A percentile compares a stretch with the other conserved stretches of the same genome.
Conservation (phyloP, 2,329 filamentous ascomycete genomes). For the Aspergillus sp. region DNA sequence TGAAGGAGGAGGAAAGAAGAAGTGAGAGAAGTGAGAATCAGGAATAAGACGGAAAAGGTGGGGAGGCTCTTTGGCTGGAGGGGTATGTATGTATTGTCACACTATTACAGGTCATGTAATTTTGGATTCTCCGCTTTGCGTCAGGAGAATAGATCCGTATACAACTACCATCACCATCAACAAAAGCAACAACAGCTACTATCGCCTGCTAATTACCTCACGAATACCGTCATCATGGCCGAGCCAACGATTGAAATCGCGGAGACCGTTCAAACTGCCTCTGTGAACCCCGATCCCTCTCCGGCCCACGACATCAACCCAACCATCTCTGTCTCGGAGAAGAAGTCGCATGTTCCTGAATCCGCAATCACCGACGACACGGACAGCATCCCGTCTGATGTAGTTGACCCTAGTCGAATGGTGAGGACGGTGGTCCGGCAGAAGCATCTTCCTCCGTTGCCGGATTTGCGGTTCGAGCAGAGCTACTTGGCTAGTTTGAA, state of each 20-base stretch:
- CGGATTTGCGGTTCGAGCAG: constrained; percentile 92
- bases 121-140: not conserved
- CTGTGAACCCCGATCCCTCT: constrained; percentile 67
- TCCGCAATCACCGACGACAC: constrained; percentile 33
- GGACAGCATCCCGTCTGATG: constrained; percentile 42
- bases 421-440: constrained; percentile 31
- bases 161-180: not conserved
- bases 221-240: constrained; percentile 40
- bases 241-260: constrained; percentile 62
- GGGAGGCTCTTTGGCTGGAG: not conserved
- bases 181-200: not conserved
- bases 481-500: constrained; percentile 90
- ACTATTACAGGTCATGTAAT: not conserved
- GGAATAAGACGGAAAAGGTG: constrained; percentile 8
- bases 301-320: constrained; percentile 71
- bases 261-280: constrained; percentile 72
- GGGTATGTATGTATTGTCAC: not conserved
- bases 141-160: not conserved
- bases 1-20: not conserved
- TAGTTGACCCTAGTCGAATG: constrained; percentile 35
- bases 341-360: constrained; percentile 53
- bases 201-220: not conserved
- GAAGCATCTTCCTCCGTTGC: constrained; percentile 59
- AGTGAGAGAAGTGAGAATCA: constrained; percentile 5
- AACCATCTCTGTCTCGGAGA: constrained; percentile 63